A percentile compares a stretch with the other conserved stretches of the same genome.
These are phyloP conservation scores for Alternaria angustiovoidea DNA, from an alignment of 2,329 filamentous ascomycete genomes.

Conservation along the genomic window DNA sequence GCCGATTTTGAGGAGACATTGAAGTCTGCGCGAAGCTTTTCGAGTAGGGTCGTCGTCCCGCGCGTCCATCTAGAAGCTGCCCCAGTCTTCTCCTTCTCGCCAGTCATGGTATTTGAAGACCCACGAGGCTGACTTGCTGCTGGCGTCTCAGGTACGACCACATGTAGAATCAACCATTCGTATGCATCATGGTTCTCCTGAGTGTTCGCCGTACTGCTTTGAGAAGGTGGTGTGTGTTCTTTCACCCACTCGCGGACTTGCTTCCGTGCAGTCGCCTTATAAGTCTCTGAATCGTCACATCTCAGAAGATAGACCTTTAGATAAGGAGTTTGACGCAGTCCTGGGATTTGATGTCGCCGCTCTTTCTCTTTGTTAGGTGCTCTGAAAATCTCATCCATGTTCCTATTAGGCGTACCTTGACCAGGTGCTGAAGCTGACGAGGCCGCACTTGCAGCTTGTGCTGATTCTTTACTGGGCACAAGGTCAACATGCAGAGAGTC, in stretches of 20 bases:
- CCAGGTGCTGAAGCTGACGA: slow-evolving; percentile 29
- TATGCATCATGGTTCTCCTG: slow-evolving; percentile 96
- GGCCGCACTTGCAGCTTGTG: slow-evolving; percentile 42
- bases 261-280: slow-evolving; percentile 80
- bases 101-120: slow-evolving; percentile 58
- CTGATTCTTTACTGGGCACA: slow-evolving; percentile 65
- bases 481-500: slow-evolving; percentile 91
- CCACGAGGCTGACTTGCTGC: slow-evolving; percentile 80
- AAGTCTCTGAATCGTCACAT: slow-evolving; percentile 95
- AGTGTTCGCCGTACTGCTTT: slow-evolving; percentile 66
- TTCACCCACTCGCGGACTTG: slow-evolving; percentile 93
- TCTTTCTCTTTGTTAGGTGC: slow-evolving; percentile 52
- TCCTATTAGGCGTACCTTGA: slow-evolving; percentile 29
- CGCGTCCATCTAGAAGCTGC: slow-evolving; percentile 77
- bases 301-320: slow-evolving; percentile 87
- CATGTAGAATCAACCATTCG: slow-evolving; percentile 93
- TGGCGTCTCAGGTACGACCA: slow-evolving; percentile 85
- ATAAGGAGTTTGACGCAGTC: slow-evolving; percentile 90
- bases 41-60: slow-evolving; percentile 81
- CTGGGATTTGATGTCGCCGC: slow-evolving; percentile 92
- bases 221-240: slow-evolving; percentile 66
- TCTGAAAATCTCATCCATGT: slow-evolving; percentile 38
- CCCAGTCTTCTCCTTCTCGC: slow-evolving; percentile 71
- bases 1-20: slow-evolving; percentile 77
- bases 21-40: slow-evolving; percentile 91